phyloP scores from a whole-genome alignment of 352 stramenopile species.

The Phytophthora foliorum region DNA sequence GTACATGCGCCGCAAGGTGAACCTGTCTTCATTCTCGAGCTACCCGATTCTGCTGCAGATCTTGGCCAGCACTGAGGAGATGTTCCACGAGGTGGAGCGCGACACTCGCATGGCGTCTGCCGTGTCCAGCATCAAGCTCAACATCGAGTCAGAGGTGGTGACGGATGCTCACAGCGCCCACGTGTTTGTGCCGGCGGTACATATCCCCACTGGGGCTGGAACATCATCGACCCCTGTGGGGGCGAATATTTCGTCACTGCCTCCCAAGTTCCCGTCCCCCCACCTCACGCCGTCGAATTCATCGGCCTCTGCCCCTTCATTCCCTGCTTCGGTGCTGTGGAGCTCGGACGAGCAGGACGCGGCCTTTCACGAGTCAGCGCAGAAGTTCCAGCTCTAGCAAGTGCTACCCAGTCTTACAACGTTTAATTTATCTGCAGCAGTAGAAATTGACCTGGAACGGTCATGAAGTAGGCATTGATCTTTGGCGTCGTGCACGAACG shows the following conservation, averaged over 20 bases:
- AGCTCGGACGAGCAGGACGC: slow-evolving; percentile 44
- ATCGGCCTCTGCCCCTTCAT: slow-evolving; percentile 41
- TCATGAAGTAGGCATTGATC: slow-evolving; percentile 1
- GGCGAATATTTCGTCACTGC: slow-evolving; percentile 2
- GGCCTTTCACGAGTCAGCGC: slow-evolving; percentile 3
- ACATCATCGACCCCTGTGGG: slow-evolving; percentile 46
- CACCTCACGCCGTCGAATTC: slow-evolving; percentile 58
- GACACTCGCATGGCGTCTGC: slow-evolving; percentile 59
- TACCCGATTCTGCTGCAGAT: slow-evolving; percentile 81
- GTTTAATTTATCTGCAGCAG: slow-evolving; percentile 40
- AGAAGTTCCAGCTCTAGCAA: slow-evolving; percentile 30
- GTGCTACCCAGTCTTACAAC: neutral
- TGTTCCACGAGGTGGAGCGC: slow-evolving; percentile 81
- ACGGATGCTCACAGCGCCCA: slow-evolving; percentile 3
- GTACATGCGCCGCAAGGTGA: slow-evolving; percentile 89
- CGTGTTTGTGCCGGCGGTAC: slow-evolving; percentile 32
- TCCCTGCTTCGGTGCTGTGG: slow-evolving; percentile 65
- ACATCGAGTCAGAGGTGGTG: slow-evolving; percentile 41
- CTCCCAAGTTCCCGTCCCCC: slow-evolving; percentile 50
- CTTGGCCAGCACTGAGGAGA: slow-evolving; percentile 80
- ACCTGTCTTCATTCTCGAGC: slow-evolving; percentile 81
- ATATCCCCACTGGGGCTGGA: slow-evolving; percentile 16
- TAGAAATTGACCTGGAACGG: neutral
- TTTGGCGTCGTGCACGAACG: too few species aligned
- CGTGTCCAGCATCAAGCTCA: slow-evolving; percentile 67